phyloP scores from a whole-genome alignment of 768 basidiomycete species.

The Termitomyces sp. region DNA sequence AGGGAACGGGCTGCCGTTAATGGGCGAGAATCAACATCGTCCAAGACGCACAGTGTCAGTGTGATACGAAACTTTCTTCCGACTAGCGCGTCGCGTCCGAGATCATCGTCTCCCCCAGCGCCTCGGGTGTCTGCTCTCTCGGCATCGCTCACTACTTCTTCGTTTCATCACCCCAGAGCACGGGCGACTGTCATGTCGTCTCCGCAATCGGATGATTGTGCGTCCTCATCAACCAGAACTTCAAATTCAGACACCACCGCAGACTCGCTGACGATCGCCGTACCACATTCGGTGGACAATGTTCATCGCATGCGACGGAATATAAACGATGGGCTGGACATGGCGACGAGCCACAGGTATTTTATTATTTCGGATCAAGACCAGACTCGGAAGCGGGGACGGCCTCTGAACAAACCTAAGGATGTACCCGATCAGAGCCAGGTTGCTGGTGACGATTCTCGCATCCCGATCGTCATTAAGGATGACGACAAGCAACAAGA shows the following conservation, averaged over 20 bases:
- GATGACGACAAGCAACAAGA: conserved; percentile 14
- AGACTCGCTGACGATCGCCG: conserved; percentile 27
- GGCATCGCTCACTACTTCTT: conserved; percentile 57
- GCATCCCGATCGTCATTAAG: conserved; percentile 11
- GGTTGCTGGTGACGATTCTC: conserved; percentile 19
- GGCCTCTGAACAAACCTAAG: conserved; percentile 15
- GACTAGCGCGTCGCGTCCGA: conserved; percentile 30
- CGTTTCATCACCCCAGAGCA: conserved; percentile 46
- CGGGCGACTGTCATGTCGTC: conserved; percentile 13
- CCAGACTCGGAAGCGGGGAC: conserved; percentile 26
- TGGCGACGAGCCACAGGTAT: conserved; percentile 38
- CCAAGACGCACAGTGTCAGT: conserved; percentile 27
- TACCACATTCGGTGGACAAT: conserved; percentile 22
- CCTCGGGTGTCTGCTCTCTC: conserved; percentile 59
- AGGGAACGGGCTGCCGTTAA: conserved; percentile 16
- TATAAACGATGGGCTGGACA: conserved; percentile 35
- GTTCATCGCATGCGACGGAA: conserved; percentile 36
- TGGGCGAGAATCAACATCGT: conserved; percentile 13
- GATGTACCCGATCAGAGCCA: conserved; percentile 16
- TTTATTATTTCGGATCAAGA: conserved; percentile 40
- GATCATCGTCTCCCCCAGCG: conserved; percentile 28
- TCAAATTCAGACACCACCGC: conserved; percentile 18
- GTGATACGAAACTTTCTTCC: conserved; percentile 57
- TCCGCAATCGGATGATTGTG: conserved; percentile 4
- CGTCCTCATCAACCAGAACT: conserved; percentile 15